Evolutionary conservation across 2,329 filamentous ascomycete genomes (phyloP), one percentile per base, ranked within the genome.

Genomic region (Colletotrichum sp.): DNA sequence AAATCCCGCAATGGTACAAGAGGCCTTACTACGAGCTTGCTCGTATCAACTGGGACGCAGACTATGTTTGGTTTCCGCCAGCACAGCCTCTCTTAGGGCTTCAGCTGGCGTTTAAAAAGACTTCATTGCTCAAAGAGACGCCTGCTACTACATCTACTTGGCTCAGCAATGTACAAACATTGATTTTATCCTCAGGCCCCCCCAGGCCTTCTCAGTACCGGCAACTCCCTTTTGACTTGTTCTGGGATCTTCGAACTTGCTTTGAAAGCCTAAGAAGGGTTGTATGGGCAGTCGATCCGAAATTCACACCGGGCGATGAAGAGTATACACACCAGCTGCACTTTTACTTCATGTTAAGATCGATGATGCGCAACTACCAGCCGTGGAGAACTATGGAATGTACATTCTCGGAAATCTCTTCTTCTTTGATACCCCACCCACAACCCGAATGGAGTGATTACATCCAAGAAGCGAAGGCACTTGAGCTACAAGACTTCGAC

Each of bases 51-150:
- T 48, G 43, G 43, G 1, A 48, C 4, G 13, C 18, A 4, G 43
- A 48, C 10, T 48, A 7, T 7, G 10, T 48, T 7, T 48, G 43
- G 43, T 48, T 43, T 1, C 1, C 39, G 3, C 9, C 18, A 43
- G 39, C 39, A 48, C 2, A 48, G 3, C 39, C 39, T 48, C 5
- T n/a, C 5, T 48, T 48, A 6, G 39, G 39, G 18, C 9, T 48
- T 48, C 39, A 3, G 5, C 8, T n/a, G 1, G 9, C 9, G 1
- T n/a, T 43, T 10, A 0, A 5, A 1, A 43, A 43, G 9, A 18
- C 3, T n/a, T 1, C 5, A n/a, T 48, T 48, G 43, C 43, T 48
- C 43, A 48, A 48, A 13, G 18, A 4, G 43, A 48, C 10, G 10
- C n/a, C 43, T 48, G 43, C 1, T 22, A n/a, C 43, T 48, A 0